These are phyloP conservation scores for Ichthyophthirius multifiliis DNA, from an alignment of 169 alveolate species.

Conservation along the genomic window DNA sequence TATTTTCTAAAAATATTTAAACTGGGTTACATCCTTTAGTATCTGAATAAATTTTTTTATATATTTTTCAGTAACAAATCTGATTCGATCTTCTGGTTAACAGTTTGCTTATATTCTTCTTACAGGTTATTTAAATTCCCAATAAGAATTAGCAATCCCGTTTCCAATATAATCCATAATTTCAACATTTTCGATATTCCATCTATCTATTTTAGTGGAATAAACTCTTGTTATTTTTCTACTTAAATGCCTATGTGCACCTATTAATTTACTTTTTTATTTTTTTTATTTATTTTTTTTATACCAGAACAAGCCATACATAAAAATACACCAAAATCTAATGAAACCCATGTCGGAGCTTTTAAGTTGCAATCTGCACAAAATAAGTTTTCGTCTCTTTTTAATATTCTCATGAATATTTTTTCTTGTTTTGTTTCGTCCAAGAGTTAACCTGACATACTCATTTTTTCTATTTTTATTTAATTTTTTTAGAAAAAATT, in stretches of 20 bases:
- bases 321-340: conserved; percentile 42
- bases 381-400: conserved; percentile 27
- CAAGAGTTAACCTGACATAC: neutral
- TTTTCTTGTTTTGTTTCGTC: conserved; percentile 28
- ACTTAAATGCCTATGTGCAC: conserved; percentile 42
- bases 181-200: conserved; percentile 29
- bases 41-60: neutral
- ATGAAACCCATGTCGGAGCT: conserved; percentile 42
- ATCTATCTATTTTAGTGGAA: conserved; percentile 39
- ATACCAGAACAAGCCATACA: conserved; percentile 52
- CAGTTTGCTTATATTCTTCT: neutral
- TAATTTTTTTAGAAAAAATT: neutral
- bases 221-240: conserved; percentile 28
- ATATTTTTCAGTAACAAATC: conserved; percentile 11
- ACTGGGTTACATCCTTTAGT: neutral
- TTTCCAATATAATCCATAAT: conserved; percentile 46
- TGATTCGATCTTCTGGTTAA: neutral
- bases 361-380: conserved; percentile 44
- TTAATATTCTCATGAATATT: conserved; percentile 11
- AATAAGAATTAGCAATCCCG: conserved; percentile 34
- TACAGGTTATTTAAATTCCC: conserved; percentile 37
- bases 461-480: neutral
- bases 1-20: neutral
- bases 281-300: neutral
- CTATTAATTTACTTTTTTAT: neutral